phyloP scores from a whole-genome alignment of 805 yeast species.

The Cyberlindnera euphorbiiphila region DNA sequence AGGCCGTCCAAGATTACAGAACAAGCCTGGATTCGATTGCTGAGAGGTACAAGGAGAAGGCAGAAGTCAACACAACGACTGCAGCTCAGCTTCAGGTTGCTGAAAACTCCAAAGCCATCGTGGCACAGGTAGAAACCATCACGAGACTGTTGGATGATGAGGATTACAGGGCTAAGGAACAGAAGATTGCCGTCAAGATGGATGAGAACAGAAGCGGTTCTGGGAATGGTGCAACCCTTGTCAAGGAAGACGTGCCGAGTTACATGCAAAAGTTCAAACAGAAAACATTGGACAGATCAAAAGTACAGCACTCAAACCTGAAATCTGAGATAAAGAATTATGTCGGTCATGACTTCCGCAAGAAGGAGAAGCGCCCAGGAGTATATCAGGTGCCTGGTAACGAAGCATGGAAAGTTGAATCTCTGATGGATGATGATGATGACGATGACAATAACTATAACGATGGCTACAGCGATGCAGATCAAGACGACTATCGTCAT shows the following conservation, averaged over 20 bases:
- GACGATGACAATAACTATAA: conserved; percentile 18
- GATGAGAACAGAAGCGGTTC: conserved; percentile 1
- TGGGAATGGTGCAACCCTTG: conserved; percentile 8
- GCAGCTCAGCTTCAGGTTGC: conserved; percentile 7
- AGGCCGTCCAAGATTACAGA: conserved; percentile 2
- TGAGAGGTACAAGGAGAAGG: conserved; percentile 2
- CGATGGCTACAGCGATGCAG: conserved; percentile 19
- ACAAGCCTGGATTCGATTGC: conserved; percentile 1
- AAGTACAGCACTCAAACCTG: conserved; percentile 18
- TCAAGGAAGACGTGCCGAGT: conserved; percentile 8
- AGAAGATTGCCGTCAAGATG: conserved; percentile 10
- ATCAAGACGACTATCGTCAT: conserved; percentile 25
- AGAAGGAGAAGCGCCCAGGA: conserved; percentile 11
- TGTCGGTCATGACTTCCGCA: conserved; percentile 7
- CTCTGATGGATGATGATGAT: conserved; percentile 1
- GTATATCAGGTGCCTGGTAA: conserved; percentile 2
- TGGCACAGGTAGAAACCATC: conserved; percentile 6
- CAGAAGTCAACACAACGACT: conserved; percentile 2
- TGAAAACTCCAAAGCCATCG: conserved; percentile 12
- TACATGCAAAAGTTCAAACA: conserved; percentile 11
- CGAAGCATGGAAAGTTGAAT: neutral
- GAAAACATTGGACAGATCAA: conserved; percentile 15
- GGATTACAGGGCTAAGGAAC: conserved; percentile 5
- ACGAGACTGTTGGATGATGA: conserved; percentile 8
- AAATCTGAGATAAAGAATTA: conserved; percentile 16